Evolutionary conservation across 2,329 filamentous ascomycete species (phyloP), one percentile per base, ranked within the genome.

Genomic region (Talaromyces sp.): DNA sequence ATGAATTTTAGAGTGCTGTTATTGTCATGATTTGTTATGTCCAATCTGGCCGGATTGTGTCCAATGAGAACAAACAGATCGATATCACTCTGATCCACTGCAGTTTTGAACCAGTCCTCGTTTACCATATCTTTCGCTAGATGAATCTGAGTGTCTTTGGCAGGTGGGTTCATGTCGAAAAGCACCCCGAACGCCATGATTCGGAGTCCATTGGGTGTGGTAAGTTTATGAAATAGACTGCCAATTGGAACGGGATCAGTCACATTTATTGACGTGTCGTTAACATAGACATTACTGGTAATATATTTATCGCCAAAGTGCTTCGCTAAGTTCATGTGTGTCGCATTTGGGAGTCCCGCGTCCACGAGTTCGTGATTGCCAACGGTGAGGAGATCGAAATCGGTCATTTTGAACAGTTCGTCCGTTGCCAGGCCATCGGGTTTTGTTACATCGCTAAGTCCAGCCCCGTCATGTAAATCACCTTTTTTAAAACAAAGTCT

Each of bases 291-390:
- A 67, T 85, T 85, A 69, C 79, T 82, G 1, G 82, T 83, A 27
- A 84, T 69, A 64, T 84, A 84, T 62, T 73, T 78, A 54, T 83
- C 82, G 44, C 82, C 69, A 72, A 85, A 89, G 62, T 82, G 79
- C 60, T 81, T 82, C 42, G 83, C 81, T 66, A 88, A 87, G 57
- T 85, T 80, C 63, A 77, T 77, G 69, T 87, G 85, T 9, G 84
- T 84, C 67, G 88, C 82, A 64, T 87, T 87, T 0, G 87, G 82
- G 57, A 88, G 81, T 33, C 85, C 81, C 9, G 82, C 81, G 9
- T 86, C 79, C 68, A 89, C 88, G 6, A 89, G 80, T 73, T 89
- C 87, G 66, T 89, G 87, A 69, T 89, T 88, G 2, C 85, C 82
- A 61, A 84, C 82, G 2, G 81, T 81, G 47, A 85, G 72, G 28